Base-by-base conservation (phyloP, 805 yeast genomes). In the Kuraishia capsulata region DNA sequence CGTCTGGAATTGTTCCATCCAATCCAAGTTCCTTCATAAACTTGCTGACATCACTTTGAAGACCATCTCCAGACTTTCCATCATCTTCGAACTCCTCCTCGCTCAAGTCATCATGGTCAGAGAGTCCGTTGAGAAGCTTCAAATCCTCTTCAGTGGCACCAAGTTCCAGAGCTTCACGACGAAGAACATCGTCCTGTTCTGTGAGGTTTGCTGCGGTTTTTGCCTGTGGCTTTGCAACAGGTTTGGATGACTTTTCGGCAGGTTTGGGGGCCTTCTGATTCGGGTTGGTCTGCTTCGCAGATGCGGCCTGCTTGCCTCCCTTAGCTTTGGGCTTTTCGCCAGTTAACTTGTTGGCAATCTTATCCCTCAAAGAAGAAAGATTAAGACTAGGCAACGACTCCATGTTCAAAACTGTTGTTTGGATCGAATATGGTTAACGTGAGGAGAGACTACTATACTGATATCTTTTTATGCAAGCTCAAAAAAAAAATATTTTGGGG, bases 131-230 rank as follows among this genome's bases (percentile, higher is more conserved):
- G 10, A 89, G 48, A 37, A 88, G 59, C 33, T 73, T 70, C 34
- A 89, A 54, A 56, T 88, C 97, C 18, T 78, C 89, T 47, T 84
- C 92, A 13, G 86, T 71, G 17, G 96, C 97, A 25, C 97, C 96
- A 21, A 89, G 61, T 18, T 78, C 79, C 11, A 79, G 55, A 2
- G 95, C 94, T 61, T 82, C 94, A 43, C 78, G 74, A 47, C 82
- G 77, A 36, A 85, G 56, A 2, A 64, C 42, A 3, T 62, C 71
- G n/a, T 42, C 52, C 16, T 42, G 44, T 11, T 62, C 70, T n/a
- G 41, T 53, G 11, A 37, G 16, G 11, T 16, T 21, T 35, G 32
- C 36, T 42, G 47, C 21, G 19, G 35, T 40, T 31, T 36, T 40
- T 30, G 43, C 21, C 2, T n/a, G 40, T 44, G 45, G 23, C 44